phyloP scores from a whole-genome alignment of 169 alveolate species.

The Plasmodium inui region DNA sequence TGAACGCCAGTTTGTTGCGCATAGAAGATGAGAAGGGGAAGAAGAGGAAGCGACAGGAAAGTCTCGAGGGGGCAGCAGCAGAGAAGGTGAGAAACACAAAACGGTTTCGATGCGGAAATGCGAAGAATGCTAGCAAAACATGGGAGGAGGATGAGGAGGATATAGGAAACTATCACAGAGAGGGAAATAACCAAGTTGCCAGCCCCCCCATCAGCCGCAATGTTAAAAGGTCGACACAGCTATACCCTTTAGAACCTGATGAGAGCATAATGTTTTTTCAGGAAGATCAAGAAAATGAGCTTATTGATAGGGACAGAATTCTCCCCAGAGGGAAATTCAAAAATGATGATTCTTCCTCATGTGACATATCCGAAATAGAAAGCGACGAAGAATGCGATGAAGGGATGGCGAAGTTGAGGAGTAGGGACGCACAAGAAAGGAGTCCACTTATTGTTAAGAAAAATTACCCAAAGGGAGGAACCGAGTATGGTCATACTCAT shows the following conservation, averaged over 20 bases:
- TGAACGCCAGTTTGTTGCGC: not conserved
- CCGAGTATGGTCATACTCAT: not conserved
- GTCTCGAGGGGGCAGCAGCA: not conserved
- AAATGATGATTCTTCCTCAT: conserved; percentile 26
- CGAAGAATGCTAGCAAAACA: not conserved
- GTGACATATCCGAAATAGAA: conserved; percentile 53
- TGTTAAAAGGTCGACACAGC: not conserved
- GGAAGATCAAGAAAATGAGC: not conserved
- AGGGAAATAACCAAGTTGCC: not conserved
- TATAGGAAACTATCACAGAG: not conserved
- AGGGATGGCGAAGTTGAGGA: conserved; percentile 36
- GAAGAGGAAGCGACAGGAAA: conserved; percentile 12
- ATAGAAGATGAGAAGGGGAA: conserved; percentile 13
- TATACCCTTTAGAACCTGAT: not conserved
- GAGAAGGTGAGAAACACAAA: not conserved
- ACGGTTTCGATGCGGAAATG: not conserved
- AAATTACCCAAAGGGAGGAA: not conserved
- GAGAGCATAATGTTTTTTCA: not conserved
- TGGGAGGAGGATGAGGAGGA: not conserved
- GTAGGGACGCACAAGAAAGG: conserved; percentile 1
- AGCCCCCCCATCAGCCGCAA: not conserved
- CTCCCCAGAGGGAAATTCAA: too few relatives aligned
- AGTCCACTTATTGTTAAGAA: not conserved
- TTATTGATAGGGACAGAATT: not conserved
- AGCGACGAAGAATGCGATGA: conserved; percentile 76